These are phyloP conservation scores for Yamadazyma triangularis DNA, from an alignment of 1,139 yeast genomes.

Conservation along the genomic window DNA sequence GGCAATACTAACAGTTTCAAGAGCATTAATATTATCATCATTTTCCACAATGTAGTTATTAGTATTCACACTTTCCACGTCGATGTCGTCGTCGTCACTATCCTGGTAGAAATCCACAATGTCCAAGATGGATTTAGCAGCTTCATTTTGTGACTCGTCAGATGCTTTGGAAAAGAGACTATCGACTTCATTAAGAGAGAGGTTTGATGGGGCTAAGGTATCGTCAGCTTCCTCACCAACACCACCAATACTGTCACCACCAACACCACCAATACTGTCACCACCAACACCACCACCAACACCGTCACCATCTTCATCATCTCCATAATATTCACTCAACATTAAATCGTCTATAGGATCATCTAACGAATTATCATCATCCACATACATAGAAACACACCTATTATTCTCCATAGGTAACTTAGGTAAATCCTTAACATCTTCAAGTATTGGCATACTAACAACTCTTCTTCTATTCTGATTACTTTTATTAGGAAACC, in stretches of 20 bases:
- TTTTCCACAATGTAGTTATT: slow-evolving; percentile 7
- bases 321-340: too few relatives aligned
- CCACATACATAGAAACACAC: slow-evolving; percentile 1
- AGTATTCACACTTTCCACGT: slow-evolving; percentile 5
- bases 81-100: slow-evolving; percentile 2
- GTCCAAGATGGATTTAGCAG: slow-evolving; percentile 11
- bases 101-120: slow-evolving; percentile 11
- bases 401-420: slow-evolving; percentile 9
- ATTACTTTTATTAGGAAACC: slow-evolving; percentile 11
- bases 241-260: background rate
- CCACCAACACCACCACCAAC: too few relatives aligned
- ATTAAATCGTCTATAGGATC: too few relatives aligned
- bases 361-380: background rate
- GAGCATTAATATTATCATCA: slow-evolving; percentile 1
- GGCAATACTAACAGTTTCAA: slow-evolving; percentile 8
- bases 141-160: slow-evolving; percentile 4
- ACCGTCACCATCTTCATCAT: too few relatives aligned
- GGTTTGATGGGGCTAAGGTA: too few relatives aligned
- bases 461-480: slow-evolving; percentile 11
- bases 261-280: too few relatives aligned
- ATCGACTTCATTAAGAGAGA: slow-evolving; percentile 18
- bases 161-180: slow-evolving; percentile 19
- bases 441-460: slow-evolving; percentile 18
- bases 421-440: slow-evolving; percentile 7
- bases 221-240: background rate